phyloP scores from a whole-genome alignment of 495 filamentous ascomycete genomes.

The Friedmanniomyces simplex region DNA sequence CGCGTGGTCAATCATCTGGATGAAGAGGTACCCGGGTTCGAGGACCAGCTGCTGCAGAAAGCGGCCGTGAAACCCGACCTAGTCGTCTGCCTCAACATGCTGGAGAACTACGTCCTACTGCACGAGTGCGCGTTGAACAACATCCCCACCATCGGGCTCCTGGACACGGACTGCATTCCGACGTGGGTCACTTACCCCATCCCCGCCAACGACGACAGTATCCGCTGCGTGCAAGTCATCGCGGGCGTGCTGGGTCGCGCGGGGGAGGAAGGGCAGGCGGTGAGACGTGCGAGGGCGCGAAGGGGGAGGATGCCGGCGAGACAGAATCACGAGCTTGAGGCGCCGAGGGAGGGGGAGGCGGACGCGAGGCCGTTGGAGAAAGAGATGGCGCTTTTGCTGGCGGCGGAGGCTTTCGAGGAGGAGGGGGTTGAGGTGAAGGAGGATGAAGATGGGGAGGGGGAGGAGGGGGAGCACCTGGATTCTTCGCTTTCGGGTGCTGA shows the following conservation, averaged over 20 bases:
- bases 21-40: conserved; percentile 51
- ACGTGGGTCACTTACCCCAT: conserved; percentile 95
- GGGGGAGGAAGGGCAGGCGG: conserved; percentile 62
- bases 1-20: conserved; percentile 67
- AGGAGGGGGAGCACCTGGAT: not conserved
- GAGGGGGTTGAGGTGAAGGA: not conserved
- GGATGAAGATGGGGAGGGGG: not conserved
- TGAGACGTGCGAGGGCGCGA: conserved; percentile 34
- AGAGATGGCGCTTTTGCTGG: conserved; percentile 1
- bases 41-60: conserved; percentile 49
- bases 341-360: conserved; percentile 7
- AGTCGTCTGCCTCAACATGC: conserved; percentile 81
- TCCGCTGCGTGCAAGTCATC: conserved; percentile 71
- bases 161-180: conserved; percentile 88
- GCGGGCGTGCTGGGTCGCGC: conserved; percentile 76
- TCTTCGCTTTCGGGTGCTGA: not conserved
- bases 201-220: conserved; percentile 90
- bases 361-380: not conserved
- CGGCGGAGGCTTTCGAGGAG: conserved; percentile 1
- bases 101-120: conserved; percentile 82
- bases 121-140: conserved; percentile 82
- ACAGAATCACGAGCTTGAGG: conserved; percentile 8
- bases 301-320: not conserved
- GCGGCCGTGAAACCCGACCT: conserved; percentile 72
- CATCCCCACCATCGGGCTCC: conserved; percentile 87